Evolutionary conservation across 73 alveolate genomes (phyloP).

Genomic region (Paramecium octaurelia): DNA sequence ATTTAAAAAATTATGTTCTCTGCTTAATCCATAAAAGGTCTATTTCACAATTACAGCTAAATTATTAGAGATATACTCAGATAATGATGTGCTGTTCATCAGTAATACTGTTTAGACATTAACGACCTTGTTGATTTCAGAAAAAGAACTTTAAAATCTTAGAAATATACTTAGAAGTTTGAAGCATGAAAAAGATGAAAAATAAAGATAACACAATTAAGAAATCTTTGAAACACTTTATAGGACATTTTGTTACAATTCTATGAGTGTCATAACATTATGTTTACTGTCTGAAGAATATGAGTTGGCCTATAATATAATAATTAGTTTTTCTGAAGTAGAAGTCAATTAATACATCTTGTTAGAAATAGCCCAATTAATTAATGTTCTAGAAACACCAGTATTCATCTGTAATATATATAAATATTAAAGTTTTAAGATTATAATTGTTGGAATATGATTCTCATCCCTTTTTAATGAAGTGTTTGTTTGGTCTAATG

Average conservation of each 20-base stretch:
- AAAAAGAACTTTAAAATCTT: constrained; percentile 38
- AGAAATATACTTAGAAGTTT: constrained; percentile 40
- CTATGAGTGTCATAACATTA: constrained; percentile 49
- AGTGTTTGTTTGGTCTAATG: constrained; percentile 55
- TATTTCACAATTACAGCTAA: constrained; percentile 54
- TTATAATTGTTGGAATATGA: constrained; percentile 48
- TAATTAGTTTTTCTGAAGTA: constrained; percentile 59
- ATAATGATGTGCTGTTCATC: not conserved
- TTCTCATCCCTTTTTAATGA: constrained; percentile 51
- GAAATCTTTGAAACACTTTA: not conserved
- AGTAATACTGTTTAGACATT: not conserved
- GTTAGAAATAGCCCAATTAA: constrained; percentile 40
- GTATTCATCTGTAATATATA: constrained; percentile 53
- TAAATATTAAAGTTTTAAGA: constrained; percentile 35
- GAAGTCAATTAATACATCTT: constrained; percentile 50
- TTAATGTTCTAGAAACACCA: constrained; percentile 48
- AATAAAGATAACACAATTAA: not conserved
- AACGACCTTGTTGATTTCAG: not conserved
- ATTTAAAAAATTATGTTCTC: constrained; percentile 30
- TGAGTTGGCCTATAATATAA: constrained; percentile 56
- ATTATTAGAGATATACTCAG: constrained; percentile 41
- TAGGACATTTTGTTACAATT: constrained; percentile 38
- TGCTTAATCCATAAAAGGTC: constrained; percentile 45
- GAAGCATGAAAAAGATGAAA: constrained; percentile 33
- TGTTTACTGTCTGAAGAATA: constrained; percentile 59